These are phyloP conservation scores for Claviceps sp. DNA, from an alignment of 2,329 filamentous ascomycete genomes.

Conservation along the genomic window DNA sequence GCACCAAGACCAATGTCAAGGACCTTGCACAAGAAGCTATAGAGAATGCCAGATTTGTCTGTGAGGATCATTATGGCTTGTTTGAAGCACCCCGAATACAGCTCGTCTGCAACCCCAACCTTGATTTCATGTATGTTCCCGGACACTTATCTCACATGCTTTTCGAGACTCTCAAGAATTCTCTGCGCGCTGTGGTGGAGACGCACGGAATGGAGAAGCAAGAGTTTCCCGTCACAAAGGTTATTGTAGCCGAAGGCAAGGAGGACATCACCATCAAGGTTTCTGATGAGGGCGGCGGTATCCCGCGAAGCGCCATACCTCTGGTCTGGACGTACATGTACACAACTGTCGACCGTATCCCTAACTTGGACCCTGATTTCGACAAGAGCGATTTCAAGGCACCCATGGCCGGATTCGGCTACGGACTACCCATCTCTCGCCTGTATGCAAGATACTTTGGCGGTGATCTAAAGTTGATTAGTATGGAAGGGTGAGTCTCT, in stretches of 20 bases:
- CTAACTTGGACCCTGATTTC: constrained; percentile 90
- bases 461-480: constrained; percentile 92
- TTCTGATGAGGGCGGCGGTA: constrained; percentile 90
- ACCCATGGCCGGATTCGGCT: constrained; percentile 98
- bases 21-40: constrained; percentile 95
- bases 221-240: constrained; percentile 90
- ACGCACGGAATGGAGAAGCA: constrained; percentile 90
- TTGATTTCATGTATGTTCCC: constrained; percentile 99
- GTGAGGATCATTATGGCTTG: constrained; percentile 94
- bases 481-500: constrained; percentile 84
- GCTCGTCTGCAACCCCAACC: constrained; percentile 83
- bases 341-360: constrained; percentile 92
- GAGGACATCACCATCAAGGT: constrained; percentile 99
- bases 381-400: constrained; percentile 99
- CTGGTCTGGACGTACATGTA: constrained; percentile 99
- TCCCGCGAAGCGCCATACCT: constrained; percentile 82
- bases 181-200: constrained; percentile 89
- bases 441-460: constrained; percentile 96
- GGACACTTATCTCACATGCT: constrained; percentile 99
- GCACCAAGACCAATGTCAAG: constrained; percentile 92
- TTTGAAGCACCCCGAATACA: constrained; percentile 96
- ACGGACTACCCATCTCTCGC: constrained; percentile 84
- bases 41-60: constrained; percentile 97
- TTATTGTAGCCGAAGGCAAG: constrained; percentile 93
- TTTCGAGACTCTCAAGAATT: constrained; percentile 98